Percentiles rank a stretch among this genome's conserved stretches.
phyloP scores from a whole-genome alignment of 352 stramenopile species.

The Pythium apleroticum region DNA sequence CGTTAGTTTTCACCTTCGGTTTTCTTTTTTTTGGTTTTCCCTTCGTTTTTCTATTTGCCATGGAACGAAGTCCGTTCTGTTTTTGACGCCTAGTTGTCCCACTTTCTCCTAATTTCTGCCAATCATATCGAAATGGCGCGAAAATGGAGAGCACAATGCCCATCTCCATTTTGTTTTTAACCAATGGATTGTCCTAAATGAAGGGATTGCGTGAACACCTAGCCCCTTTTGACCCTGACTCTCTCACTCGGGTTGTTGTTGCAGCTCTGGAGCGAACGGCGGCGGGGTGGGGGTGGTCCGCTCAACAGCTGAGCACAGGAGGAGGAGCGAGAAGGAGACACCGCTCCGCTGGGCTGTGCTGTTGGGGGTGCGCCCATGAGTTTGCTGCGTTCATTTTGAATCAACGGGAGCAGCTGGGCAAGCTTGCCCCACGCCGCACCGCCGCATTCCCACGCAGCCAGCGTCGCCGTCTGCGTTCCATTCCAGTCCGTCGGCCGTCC shows the following conservation, averaged over 20 bases:
- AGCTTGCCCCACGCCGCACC: neutral
- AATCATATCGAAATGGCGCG: neutral
- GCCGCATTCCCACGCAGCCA: slow-evolving; percentile 10
- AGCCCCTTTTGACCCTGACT: slow-evolving; percentile 23
- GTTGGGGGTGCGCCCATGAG: slow-evolving; percentile 14
- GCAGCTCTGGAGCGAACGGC: slow-evolving; percentile 1
- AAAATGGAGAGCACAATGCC: slow-evolving; percentile 1
- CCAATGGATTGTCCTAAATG: slow-evolving; percentile 10
- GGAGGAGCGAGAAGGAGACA: slow-evolving; percentile 2
- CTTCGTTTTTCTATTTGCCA: neutral
- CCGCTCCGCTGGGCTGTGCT: neutral
- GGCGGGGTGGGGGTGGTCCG: slow-evolving; percentile 18
- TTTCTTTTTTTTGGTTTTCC: slow-evolving; percentile 3
- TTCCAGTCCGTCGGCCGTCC: too few relatives aligned
- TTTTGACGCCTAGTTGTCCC: slow-evolving; percentile 12
- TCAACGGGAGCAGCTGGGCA: slow-evolving; percentile 20
- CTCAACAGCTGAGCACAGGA: slow-evolving; percentile 9
- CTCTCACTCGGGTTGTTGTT: slow-evolving; percentile 17
- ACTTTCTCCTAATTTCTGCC: neutral
- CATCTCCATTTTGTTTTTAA: slow-evolving; percentile 10
- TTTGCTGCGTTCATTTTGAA: slow-evolving; percentile 27
- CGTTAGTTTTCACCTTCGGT: neutral
- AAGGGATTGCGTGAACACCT: slow-evolving; percentile 20
- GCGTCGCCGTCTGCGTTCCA: too few relatives aligned
- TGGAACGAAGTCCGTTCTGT: slow-evolving; percentile 8